Base-by-base conservation (phyloP, 331 rosid genomes). In the Quercus phellos region DNA sequence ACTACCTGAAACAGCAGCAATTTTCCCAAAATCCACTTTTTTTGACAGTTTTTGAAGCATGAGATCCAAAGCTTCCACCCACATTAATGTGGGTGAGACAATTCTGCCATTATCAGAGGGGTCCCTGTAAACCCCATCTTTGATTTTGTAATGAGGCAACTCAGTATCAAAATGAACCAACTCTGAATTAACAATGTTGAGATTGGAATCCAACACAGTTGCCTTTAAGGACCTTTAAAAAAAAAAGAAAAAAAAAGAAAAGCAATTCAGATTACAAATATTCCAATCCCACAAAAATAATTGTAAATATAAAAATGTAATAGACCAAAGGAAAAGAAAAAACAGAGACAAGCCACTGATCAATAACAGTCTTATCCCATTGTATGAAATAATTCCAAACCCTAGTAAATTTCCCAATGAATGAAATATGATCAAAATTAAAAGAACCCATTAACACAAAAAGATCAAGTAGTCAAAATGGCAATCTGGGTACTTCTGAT, bases 41-140 rank as follows among this genome's bases (percentile, higher is more conserved):
- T 88, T 82, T 0, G 85, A 83, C 26, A 95, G 92, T 80, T 84
- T 95, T 51, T 86, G 85, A 70, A 95, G 86, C 34, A 95, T 84
- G 22, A 92, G 90, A 80, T 95, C 99, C 69, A 95, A 84, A 75
- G 98, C 99, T 80, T 95, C 99, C 55, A 95, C 89, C 99, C 99
- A 95, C 98, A 95, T 95, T 85, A 89, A 72, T 4, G 98, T 92
- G 79, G 99, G 98, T 51, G 98, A 92, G 79, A 92, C 98, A 50
- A 92, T 95, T 84, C 94, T 88, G 7, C 99, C 94, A 80, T 85
- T 85, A 24, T 27, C 80, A n/a, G 81, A 82, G 38, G 90, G 58
- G 34, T 95, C 99, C 81, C 99, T 84, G 71, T 87, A 91, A 27
- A 95, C 98, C 51, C 99, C 99, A 82, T 92, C 99, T 79, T 87